These are phyloP conservation scores for Epichloe hybrida DNA, from an alignment of 2,329 filamentous ascomycete species.

Conservation along the genomic window DNA sequence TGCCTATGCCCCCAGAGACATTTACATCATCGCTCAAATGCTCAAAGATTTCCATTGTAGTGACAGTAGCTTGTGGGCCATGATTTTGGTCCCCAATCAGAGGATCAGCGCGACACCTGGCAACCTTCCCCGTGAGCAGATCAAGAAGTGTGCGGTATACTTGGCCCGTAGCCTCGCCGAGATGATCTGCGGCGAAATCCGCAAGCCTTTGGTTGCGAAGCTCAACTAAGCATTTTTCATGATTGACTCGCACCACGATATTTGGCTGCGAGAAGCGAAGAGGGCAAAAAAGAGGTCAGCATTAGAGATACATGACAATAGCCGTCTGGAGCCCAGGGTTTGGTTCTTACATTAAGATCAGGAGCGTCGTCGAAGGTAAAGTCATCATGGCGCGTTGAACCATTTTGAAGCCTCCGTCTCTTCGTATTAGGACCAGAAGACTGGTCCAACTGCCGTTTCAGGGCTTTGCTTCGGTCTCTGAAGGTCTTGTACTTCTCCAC, in stretches of 20 bases:
- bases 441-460: slow-evolving; percentile 38
- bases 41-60: slow-evolving; percentile 42
- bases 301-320: background rate
- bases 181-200: slow-evolving; percentile 53
- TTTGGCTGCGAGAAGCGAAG: slow-evolving; percentile 39
- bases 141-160: slow-evolving; percentile 66
- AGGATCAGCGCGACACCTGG: slow-evolving; percentile 51
- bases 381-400: slow-evolving; percentile 18
- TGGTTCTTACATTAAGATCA: slow-evolving; percentile 37
- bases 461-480: slow-evolving; percentile 34
- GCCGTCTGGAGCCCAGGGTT: background rate
- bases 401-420: slow-evolving; percentile 40
- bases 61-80: slow-evolving; percentile 25
- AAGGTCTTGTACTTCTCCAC: slow-evolving; percentile 38
- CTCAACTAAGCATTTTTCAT: slow-evolving; percentile 70
- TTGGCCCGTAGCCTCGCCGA: slow-evolving; percentile 61
- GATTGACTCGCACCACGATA: slow-evolving; percentile 66
- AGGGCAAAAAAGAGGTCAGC: background rate
- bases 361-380: slow-evolving; percentile 24
- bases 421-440: slow-evolving; percentile 30
- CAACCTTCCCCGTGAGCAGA: slow-evolving; percentile 53
- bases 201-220: slow-evolving; percentile 68
- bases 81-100: slow-evolving; percentile 20
- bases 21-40: slow-evolving; percentile 39
- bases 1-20: slow-evolving; percentile 44